Evolutionary conservation across 257 asterid species (phyloP).

Genomic region (Cordia subcordata): DNA sequence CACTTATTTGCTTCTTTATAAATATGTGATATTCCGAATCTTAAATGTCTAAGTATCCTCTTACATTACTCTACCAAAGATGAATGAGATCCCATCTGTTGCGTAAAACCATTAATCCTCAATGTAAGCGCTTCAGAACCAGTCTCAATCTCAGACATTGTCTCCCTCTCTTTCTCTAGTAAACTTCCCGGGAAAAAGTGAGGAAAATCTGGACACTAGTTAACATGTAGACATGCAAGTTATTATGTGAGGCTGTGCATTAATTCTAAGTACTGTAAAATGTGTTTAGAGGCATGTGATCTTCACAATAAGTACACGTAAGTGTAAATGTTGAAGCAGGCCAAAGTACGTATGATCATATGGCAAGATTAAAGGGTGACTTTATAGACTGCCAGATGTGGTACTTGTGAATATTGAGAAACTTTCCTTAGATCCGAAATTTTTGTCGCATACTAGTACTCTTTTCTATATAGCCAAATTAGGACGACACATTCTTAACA

Average conservation of each 20-base stretch:
- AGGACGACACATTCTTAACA: slow-evolving; percentile 14
- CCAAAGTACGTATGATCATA: slow-evolving; percentile 14
- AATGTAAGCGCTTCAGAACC: too few relatives aligned
- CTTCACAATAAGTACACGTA: not conserved
- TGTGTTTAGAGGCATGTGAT: not conserved
- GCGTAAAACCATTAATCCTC: too few relatives aligned
- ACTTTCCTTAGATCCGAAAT: slow-evolving; percentile 16
- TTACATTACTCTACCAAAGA: slow-evolving; percentile 1
- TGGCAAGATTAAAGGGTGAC: slow-evolving; percentile 23
- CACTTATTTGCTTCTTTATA: too few relatives aligned
- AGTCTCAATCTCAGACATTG: too few relatives aligned
- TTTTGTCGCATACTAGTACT: slow-evolving; percentile 21
- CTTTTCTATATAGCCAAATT: not conserved
- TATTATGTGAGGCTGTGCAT: not conserved
- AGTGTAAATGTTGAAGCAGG: slow-evolving; percentile 4
- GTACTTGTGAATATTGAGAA: slow-evolving; percentile 10
- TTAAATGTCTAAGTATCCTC: not conserved
- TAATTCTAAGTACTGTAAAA: not conserved
- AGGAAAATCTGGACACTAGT: too few relatives aligned
- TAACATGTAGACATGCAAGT: not conserved
- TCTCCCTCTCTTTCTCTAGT: too few relatives aligned
- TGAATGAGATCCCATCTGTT: too few relatives aligned
- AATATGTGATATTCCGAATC: too few relatives aligned
- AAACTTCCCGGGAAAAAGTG: too few relatives aligned
- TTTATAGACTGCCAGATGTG: slow-evolving; percentile 19